These are phyloP conservation scores for Fusarium devonianum DNA, from an alignment of 2,329 filamentous ascomycete species.

Conservation along the genomic window DNA sequence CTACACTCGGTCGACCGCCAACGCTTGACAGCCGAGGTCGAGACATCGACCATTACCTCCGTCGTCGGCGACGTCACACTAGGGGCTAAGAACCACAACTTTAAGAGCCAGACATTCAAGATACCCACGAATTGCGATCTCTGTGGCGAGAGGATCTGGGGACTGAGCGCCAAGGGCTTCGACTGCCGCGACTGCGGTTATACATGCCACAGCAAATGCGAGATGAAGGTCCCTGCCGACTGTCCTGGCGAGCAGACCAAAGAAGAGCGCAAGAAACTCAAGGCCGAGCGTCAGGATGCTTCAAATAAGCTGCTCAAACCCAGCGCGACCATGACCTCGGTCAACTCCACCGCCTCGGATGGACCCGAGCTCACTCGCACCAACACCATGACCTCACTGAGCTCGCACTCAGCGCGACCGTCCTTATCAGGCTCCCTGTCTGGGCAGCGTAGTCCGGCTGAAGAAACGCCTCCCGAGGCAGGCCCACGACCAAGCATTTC, in stretches of 20 bases:
- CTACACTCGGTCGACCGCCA: slow-evolving; percentile 85
- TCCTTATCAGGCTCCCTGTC: slow-evolving; percentile 72
- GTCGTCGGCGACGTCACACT: slow-evolving; percentile 92
- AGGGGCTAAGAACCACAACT: slow-evolving; percentile 94
- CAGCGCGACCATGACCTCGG: slow-evolving; percentile 46
- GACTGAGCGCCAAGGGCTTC: slow-evolving; percentile 93
- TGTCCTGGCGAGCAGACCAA: slow-evolving; percentile 94
- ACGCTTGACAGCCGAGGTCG: slow-evolving; percentile 87
- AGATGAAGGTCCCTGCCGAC: slow-evolving; percentile 97
- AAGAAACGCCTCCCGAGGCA: slow-evolving; percentile 52
- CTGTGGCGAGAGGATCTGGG: slow-evolving; percentile 97
- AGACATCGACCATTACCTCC: slow-evolving; percentile 90
- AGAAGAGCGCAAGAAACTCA: slow-evolving; percentile 94
- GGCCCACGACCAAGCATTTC: slow-evolving; percentile 41
- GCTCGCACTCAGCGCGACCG: slow-evolving; percentile 80
- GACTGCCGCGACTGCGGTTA: slow-evolving; percentile 97
- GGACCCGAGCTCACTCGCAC: slow-evolving; percentile 75
- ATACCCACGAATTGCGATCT: slow-evolving; percentile 98
- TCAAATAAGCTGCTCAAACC: slow-evolving; percentile 68
- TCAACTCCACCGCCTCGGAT: slow-evolving; percentile 65
- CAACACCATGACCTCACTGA: slow-evolving; percentile 90
- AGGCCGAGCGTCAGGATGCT: slow-evolving; percentile 81
- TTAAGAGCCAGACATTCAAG: slow-evolving; percentile 99
- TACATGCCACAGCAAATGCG: slow-evolving; percentile 97
- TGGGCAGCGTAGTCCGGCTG: slow-evolving; percentile 56